A percentile compares a stretch with the other conserved stretches of the same genome.
Conservation (phyloP, 148 eudicot species). For the Diospyros lotus region DNA sequence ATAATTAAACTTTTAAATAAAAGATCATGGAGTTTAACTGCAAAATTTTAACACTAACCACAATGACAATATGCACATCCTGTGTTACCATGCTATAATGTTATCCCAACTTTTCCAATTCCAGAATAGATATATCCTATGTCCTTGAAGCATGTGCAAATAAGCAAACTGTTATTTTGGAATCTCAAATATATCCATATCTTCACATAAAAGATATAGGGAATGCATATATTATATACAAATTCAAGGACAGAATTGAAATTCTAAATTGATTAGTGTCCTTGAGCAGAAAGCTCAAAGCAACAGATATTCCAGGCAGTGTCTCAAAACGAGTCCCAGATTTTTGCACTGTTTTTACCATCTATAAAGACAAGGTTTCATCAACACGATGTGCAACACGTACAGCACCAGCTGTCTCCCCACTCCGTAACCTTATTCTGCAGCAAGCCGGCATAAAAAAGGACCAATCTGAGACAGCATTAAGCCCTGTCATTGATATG, state of each 20-base stretch:
- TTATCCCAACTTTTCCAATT: too few species aligned
- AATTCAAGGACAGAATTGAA: not conserved
- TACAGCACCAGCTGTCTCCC: conserved; percentile 44
- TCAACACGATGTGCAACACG: conserved; percentile 54
- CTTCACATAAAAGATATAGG: too few species aligned
- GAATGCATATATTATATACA: too few species aligned
- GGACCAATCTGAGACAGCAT: conserved; percentile 12
- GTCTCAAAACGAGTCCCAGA: conserved; percentile 68
- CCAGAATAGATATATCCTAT: too few species aligned
- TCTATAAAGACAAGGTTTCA: conserved; percentile 71
- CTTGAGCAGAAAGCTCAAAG: conserved; percentile 40
- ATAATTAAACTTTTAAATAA: too few species aligned
- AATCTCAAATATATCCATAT: too few species aligned
- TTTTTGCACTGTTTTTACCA: conserved; percentile 68
- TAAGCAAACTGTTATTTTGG: too few species aligned
- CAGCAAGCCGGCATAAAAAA: conserved; percentile 17
- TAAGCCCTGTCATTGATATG: not conserved
- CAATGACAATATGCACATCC: too few species aligned
- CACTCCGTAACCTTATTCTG: conserved; percentile 52
- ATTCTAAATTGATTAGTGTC: not conserved
- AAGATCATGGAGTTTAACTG: too few species aligned
- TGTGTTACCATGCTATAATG: too few species aligned
- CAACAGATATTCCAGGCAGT: conserved; percentile 51
- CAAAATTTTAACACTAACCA: too few species aligned
- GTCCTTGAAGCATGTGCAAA: too few species aligned